Conservation (phyloP, 495 filamentous ascomycete genomes). For the Xylaria venustula region DNA sequence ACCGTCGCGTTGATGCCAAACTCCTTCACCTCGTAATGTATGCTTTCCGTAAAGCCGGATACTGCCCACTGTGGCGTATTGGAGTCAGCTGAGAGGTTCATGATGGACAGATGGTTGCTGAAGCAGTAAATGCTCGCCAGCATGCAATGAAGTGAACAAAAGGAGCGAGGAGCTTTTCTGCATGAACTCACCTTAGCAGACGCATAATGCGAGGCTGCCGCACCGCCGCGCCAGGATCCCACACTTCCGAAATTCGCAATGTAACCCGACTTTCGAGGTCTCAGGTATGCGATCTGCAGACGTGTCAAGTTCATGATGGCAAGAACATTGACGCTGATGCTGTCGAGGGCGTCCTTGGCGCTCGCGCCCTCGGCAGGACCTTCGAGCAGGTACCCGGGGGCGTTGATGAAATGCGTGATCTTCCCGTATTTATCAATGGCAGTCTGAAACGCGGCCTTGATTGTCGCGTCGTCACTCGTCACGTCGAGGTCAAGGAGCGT, state of each 20-base stretch:
- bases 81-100: background rate
- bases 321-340: slow-evolving; percentile 41
- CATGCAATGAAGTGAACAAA: background rate
- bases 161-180: background rate
- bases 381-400: slow-evolving; percentile 27
- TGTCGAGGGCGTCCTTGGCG: slow-evolving; percentile 21
- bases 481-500: slow-evolving; percentile 40
- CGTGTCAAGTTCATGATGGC: slow-evolving; percentile 38
- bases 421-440: slow-evolving; percentile 28
- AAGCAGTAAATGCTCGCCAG: no score
- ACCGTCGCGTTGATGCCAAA: slow-evolving; percentile 28
- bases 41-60: slow-evolving; percentile 21
- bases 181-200: slow-evolving; percentile 34
- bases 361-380: slow-evolving; percentile 18
- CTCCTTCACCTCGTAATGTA: slow-evolving; percentile 23
- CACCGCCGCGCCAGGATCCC: slow-evolving; percentile 9
- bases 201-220: slow-evolving; percentile 40
- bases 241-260: slow-evolving; percentile 37
- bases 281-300: slow-evolving; percentile 34
- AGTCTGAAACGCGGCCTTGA: slow-evolving; percentile 19
- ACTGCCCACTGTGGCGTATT: slow-evolving; percentile 19
- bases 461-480: slow-evolving; percentile 16
- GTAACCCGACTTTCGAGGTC: slow-evolving; percentile 21
- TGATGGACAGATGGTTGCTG: background rate
- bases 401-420: slow-evolving; percentile 35